Conservation (phyloP, 1,139 yeast species). For the Saccharomyces uvarum region DNA sequence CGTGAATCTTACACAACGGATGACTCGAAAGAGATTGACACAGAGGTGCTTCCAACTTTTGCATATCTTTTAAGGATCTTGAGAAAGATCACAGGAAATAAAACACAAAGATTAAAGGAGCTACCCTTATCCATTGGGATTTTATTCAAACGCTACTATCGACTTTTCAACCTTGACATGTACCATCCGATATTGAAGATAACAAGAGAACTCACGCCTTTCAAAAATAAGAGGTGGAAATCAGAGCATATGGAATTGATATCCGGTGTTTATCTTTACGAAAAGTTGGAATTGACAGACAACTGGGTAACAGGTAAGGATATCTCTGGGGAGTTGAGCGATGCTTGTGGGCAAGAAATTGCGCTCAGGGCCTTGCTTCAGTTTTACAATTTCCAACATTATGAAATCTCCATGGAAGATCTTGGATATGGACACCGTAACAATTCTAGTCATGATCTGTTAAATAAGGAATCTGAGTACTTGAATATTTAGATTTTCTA, state of each 20-base stretch:
- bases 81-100: constrained; percentile 25
- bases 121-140: constrained; percentile 30
- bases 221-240: constrained; percentile 92
- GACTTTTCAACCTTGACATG: constrained; percentile 51
- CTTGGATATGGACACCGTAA: constrained; percentile 46
- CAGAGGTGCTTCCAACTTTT: constrained; percentile 34
- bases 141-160: constrained; percentile 27
- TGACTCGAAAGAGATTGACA: constrained; percentile 9
- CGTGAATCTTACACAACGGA: constrained; percentile 5
- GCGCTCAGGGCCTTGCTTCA: constrained; percentile 75
- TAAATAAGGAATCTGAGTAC: constrained; percentile 36
- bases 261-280: constrained; percentile 74
- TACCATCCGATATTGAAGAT: constrained; percentile 65
- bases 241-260: constrained; percentile 88
- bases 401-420: constrained; percentile 44
- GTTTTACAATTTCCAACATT: constrained; percentile 62
- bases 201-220: constrained; percentile 76
- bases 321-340: constrained; percentile 64
- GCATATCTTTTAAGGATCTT: constrained; percentile 22
- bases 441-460: constrained; percentile 21
- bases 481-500: neutral
- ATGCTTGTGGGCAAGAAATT: constrained; percentile 79
- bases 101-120: constrained; percentile 31
- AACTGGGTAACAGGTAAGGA: constrained; percentile 88
- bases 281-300: constrained; percentile 65